phyloP scores from a whole-genome alignment of 2,329 filamentous ascomycete genomes.

The Botryotinia globosa region DNA sequence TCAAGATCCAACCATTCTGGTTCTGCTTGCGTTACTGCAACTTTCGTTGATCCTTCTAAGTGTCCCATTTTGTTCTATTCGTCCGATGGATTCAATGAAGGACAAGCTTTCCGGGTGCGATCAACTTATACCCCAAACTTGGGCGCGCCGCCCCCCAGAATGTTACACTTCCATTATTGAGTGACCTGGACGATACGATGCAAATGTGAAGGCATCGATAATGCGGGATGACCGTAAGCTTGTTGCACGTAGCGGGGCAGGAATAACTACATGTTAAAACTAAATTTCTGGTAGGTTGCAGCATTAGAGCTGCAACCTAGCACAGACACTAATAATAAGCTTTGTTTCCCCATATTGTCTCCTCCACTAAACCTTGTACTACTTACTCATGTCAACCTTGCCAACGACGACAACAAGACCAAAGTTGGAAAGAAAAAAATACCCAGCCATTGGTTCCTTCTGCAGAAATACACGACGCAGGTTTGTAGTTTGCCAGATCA shows the following conservation, averaged over 20 bases:
- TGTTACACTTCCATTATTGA: neutral
- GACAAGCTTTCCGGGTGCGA: neutral
- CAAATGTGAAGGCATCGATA: neutral
- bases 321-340: neutral
- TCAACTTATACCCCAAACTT: neutral
- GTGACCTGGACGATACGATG: neutral
- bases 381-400: neutral
- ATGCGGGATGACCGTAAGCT: neutral
- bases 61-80: neutral
- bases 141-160: neutral
- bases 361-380: neutral
- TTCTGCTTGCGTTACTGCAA: conserved; percentile 55
- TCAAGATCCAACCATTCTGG: conserved; percentile 58
- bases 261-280: neutral
- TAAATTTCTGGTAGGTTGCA: neutral
- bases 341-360: neutral
- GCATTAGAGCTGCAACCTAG: neutral
- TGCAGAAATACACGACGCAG: neutral
- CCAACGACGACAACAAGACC: neutral
- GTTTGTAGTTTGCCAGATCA: neutral
- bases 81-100: neutral
- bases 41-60: neutral
- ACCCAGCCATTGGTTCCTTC: neutral
- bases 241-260: neutral
- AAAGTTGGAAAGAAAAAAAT: neutral